Evolutionary conservation across 139 green algal species (phyloP).

Genomic region (Cymbomonas tetramitiformis): DNA sequence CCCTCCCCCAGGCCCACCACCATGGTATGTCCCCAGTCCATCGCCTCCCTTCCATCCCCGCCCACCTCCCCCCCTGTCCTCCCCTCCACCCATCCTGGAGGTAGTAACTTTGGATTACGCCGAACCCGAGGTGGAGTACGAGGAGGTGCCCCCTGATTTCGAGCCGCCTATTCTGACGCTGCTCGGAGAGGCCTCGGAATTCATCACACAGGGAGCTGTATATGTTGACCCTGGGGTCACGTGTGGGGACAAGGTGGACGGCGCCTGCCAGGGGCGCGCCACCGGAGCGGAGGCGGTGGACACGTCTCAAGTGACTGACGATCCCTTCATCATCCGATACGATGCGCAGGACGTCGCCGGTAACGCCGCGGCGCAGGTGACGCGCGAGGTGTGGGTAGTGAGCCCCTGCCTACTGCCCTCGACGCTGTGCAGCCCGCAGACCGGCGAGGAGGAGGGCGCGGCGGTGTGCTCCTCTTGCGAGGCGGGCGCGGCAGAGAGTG

Average conservation of each 20-base stretch:
- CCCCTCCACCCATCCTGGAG: too few species aligned
- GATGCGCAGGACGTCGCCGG: neutral
- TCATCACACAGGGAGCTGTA: neutral
- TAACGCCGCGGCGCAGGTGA: neutral
- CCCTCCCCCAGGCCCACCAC: too few species aligned
- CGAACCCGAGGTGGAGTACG: too few species aligned
- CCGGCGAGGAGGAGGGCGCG: neutral
- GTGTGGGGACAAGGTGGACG: neutral
- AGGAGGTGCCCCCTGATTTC: too few species aligned
- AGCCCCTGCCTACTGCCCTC: too few species aligned
- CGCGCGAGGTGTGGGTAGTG: neutral
- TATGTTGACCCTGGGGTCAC: neutral
- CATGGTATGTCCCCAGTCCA: too few species aligned
- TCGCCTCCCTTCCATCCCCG: too few species aligned
- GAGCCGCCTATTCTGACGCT: too few species aligned
- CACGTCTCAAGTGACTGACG: neutral
- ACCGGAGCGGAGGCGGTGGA: neutral
- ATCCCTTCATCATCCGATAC: neutral
- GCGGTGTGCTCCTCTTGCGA: neutral
- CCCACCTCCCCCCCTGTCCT: too few species aligned
- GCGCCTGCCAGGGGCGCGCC: neutral
- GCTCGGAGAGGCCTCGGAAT: too few species aligned
- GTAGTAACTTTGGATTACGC: too few species aligned
- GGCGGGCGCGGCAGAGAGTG: too few species aligned
- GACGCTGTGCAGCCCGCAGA: neutral